Evolutionary conservation across 768 basidiomycete genomes (phyloP).

Genomic region (Podaxis sp.): DNA sequence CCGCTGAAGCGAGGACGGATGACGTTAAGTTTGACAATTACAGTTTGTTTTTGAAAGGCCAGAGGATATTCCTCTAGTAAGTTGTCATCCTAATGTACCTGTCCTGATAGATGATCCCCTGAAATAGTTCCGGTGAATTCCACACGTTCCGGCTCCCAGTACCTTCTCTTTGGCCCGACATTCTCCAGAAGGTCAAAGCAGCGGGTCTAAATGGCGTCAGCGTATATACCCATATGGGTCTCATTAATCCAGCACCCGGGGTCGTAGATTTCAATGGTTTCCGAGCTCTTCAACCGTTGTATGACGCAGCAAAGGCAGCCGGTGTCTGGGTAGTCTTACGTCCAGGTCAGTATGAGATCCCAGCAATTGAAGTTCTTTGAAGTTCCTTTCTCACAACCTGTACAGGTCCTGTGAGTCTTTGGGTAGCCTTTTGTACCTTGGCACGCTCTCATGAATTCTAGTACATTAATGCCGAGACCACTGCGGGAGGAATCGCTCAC

Average conservation of each 20-base stretch:
- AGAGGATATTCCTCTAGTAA: conserved; percentile 72
- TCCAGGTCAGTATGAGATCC: conserved; percentile 51
- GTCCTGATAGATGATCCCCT: not conserved
- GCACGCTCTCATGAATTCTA: conserved; percentile 19
- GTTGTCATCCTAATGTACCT: conserved; percentile 23
- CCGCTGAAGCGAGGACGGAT: conserved; percentile 28
- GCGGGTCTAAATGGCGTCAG: conserved; percentile 78
- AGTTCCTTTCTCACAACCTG: not conserved
- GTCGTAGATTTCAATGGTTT: conserved; percentile 73
- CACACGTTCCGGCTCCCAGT: conserved; percentile 83
- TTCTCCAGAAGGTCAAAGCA: conserved; percentile 79
- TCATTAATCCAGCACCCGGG: conserved; percentile 73
- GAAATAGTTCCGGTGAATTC: conserved; percentile 75
- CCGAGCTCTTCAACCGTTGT: conserved; percentile 68
- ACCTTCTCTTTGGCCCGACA: conserved; percentile 77
- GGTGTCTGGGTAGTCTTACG: conserved; percentile 81
- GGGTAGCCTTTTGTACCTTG: not conserved
- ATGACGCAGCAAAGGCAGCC: conserved; percentile 68
- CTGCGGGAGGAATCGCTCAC: conserved; percentile 69
- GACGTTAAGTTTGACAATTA: conserved; percentile 63
- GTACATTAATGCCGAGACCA: conserved; percentile 82
- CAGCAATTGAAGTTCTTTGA: not conserved
- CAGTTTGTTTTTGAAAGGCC: conserved; percentile 66
- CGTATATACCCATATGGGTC: conserved; percentile 79
- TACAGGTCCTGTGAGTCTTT: conserved; percentile 39